Base-by-base conservation (phyloP, 805 yeast genomes). In the Saturnispora galanensis region DNA sequence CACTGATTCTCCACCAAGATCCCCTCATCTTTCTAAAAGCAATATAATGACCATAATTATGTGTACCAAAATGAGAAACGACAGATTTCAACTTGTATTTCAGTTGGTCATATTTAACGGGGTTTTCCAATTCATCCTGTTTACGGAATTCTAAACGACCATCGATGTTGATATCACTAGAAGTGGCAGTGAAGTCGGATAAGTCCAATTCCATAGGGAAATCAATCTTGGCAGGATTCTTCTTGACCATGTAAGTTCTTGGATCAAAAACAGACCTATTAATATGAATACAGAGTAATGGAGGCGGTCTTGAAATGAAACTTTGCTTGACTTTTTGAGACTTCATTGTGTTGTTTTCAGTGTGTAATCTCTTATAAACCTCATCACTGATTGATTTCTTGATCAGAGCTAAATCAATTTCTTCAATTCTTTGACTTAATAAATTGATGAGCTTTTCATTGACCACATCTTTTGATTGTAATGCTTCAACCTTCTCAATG, bases 31-130 rank as follows among this genome's bases (percentile, higher is more conserved):
- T 81, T 56, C 97, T 77, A 65, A 76, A 90, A 35, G 94, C 87
- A 49, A 90, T 84, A 59, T 90, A 90, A 62, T 90, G 98, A n/a
- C 98, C 98, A 59, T 87, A 93, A 55, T 90, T 88, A 55, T 93
- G 97, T 1, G 96, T 84, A 40, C 98, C 98, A 60, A 82, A 89
- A 62, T 90, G 98, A 1, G 90, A 80, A 38, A 90, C 84, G 1
- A 85, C 93, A 1, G 96, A 85, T 57, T 84, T 84, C 49, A 90
- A 70, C 34, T 78, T 71, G 60, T 90, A 90, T 3, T 71, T 66
- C 37, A 82, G 59, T 11, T 29, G 32, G n/a, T 38, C 37, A 21
- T 35, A 13, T 13, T 17, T 44, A 16, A 43, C 17, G 10, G 41
- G 45, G 31, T 34, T 33, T 10, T 45, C 45, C n/a, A 41, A 41